Conservation (phyloP, 495 filamentous ascomycete species). For the Geopyxis carbonaria region DNA sequence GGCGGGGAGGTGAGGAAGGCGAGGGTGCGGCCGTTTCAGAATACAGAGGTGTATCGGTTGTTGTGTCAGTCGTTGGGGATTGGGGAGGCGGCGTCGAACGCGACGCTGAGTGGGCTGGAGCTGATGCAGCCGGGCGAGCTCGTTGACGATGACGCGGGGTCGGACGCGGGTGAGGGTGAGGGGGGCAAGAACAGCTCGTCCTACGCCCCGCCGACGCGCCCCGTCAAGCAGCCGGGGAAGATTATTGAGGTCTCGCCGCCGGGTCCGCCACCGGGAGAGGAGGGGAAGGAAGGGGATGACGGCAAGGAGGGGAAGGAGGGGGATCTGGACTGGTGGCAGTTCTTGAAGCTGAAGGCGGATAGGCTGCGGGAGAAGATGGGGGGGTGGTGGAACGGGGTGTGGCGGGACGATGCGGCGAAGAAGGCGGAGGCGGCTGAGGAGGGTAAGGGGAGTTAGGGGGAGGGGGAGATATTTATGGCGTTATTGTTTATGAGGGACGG, state of each 20-base stretch:
- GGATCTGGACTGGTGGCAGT: constrained; percentile 15
- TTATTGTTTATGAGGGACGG: background rate
- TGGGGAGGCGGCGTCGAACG: constrained; percentile 41
- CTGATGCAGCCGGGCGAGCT: too few relatives aligned
- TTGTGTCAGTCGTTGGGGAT: constrained; percentile 71
- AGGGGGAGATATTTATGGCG: background rate
- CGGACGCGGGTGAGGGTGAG: background rate
- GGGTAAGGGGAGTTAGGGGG: background rate
- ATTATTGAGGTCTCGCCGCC: constrained; percentile 2
- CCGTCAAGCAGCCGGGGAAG: background rate
- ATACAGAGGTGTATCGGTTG: constrained; percentile 89
- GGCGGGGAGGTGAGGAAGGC: constrained; percentile 5
- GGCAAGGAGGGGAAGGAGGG: constrained; percentile 12
- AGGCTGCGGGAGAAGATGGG: constrained; percentile 20
- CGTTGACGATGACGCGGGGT: constrained; percentile 24
- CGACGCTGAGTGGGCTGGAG: constrained; percentile 55
- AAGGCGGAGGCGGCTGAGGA: background rate
- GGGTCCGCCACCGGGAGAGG: constrained; percentile 1
- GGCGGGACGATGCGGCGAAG: constrained; percentile 5
- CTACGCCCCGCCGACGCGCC: background rate
- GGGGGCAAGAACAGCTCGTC: background rate
- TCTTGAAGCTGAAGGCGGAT: constrained; percentile 16
- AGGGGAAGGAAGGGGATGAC: too few relatives aligned
- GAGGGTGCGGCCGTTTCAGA: constrained; percentile 39
- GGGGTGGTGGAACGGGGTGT: constrained; percentile 21